A percentile compares a stretch with the other conserved stretches of the same genome.
Conservation (phyloP, 2,329 filamentous ascomycete species). For the Talaromyces sp. region DNA sequence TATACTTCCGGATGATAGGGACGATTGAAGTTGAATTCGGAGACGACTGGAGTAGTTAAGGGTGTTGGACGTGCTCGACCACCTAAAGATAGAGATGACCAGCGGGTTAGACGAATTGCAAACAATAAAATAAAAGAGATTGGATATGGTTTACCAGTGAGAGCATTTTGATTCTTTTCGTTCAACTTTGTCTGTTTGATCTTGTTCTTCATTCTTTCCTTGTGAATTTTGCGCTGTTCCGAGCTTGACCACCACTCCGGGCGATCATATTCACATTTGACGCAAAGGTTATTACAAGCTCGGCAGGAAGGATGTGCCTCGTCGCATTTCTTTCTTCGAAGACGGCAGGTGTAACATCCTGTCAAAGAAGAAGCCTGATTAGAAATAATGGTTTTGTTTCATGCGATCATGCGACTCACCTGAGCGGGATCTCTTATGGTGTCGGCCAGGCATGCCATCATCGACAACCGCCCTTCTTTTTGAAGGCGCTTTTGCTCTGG, state of each 20-base stretch:
- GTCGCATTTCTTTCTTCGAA: constrained; percentile 69
- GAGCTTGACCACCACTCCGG: constrained; percentile 97
- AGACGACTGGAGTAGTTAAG: constrained; percentile 74
- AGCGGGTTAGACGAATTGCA: no score
- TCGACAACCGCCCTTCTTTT: background rate
- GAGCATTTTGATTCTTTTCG: constrained; percentile 73
- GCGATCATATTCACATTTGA: constrained; percentile 93
- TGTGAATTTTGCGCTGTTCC: constrained; percentile 79
- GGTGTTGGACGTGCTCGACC: constrained; percentile 73
- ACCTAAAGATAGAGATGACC: no score
- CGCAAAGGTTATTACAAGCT: constrained; percentile 69
- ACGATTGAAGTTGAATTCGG: constrained; percentile 67
- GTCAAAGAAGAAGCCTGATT: no score
- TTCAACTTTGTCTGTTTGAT: constrained; percentile 96
- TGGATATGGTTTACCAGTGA: no score
- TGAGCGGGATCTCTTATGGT: constrained; percentile 92
- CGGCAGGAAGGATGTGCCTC: constrained; percentile 64
- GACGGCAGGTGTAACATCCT: constrained; percentile 68
- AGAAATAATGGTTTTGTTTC: no score
- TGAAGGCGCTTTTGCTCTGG: background rate
- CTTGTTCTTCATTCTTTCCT: constrained; percentile 93
- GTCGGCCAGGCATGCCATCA: constrained; percentile 55
- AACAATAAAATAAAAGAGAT: no score
- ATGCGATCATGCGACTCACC: no score
- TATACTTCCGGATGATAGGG: constrained; percentile 52